Evolutionary conservation across 352 stramenopile genomes (phyloP).

Genomic region (Saprolegnia diclina): DNA sequence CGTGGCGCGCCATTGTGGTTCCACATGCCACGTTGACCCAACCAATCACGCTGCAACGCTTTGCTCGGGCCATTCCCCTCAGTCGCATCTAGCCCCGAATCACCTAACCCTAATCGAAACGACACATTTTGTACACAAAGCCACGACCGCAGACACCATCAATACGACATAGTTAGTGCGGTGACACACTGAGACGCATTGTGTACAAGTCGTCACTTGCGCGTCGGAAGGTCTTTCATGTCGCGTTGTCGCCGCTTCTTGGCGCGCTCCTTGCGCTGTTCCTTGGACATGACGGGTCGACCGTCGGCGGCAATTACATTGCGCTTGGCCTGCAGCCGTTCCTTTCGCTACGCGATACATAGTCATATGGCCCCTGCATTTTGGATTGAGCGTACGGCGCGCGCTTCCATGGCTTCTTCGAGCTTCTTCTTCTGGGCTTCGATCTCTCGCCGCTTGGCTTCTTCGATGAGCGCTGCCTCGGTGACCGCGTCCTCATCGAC

Average conservation of each 20-base stretch:
- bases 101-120: background rate
- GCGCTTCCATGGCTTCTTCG: conserved; percentile 28
- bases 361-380: background rate
- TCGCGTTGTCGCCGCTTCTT: conserved; percentile 53
- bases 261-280: conserved; percentile 56
- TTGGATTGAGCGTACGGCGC: too few relatives aligned
- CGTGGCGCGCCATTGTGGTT: background rate
- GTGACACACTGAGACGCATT: background rate
- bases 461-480: conserved; percentile 31
- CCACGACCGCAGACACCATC: background rate
- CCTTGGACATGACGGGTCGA: conserved; percentile 59
- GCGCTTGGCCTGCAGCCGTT: conserved; percentile 36
- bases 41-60: background rate
- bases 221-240: conserved; percentile 60
- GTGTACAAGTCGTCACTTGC: conserved; percentile 33
- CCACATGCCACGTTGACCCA: background rate
- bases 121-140: background rate
- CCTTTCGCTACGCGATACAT: conserved; percentile 17
- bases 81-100: background rate
- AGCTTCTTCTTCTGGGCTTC: conserved; percentile 31
- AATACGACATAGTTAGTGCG: background rate
- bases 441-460: conserved; percentile 38
- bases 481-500: conserved; percentile 35
- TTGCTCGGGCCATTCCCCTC: background rate
- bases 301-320: conserved; percentile 51